Evolutionary conservation across 179 eudicot species (phyloP), one percentile per base, ranked within the genome.

Genomic region (Gypsophila paniculata): DNA sequence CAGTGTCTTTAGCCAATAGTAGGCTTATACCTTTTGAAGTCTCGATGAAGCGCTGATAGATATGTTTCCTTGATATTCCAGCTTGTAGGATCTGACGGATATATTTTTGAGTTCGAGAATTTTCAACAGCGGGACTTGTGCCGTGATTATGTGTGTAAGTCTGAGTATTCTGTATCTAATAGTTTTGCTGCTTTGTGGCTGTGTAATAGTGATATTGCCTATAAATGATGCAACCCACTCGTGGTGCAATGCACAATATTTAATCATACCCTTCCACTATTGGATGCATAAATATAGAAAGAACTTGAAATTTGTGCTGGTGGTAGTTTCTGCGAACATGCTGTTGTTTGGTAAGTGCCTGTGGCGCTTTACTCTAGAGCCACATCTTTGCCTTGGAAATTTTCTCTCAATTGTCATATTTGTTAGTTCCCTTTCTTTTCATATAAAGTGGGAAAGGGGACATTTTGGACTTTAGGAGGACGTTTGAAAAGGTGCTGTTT

Each of bases 141-240:
- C 81, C 85, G 81, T 58, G 97, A 88, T n/a, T 83, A 86, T 82
- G 92, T 83, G 65, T 89, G 99, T 94, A 84, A 81, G 89, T 77
- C 64, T 48, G 71, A 74, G 8, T 46, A 25, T 53, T 38, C 61
- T 17, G 26, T 36, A 18, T 60, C 9, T 55, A 5, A 13, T 17
- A 29, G 12, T 53, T 19, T 61, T 36, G 22, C 39, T 39, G 8
- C 36, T 44, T 23, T 25, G 26, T n/a, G 21, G 32, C 59, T 52
- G 44, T 25, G 39, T 8, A 10, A 6, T 52, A 2, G 11, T 21
- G 32, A 19, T 65, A 9, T 74, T 25, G 26, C 59, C 32, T 5
- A 46, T 11, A 46, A 68, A 6, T 74, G 51, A 48, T 42, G 39
- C 2, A 59, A 3, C 61, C 13, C 14, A 61, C 19, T 51, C n/a